Base-by-base conservation (phyloP, 1,284 basidiomycete species). In the Ceratobasidium sp. region DNA sequence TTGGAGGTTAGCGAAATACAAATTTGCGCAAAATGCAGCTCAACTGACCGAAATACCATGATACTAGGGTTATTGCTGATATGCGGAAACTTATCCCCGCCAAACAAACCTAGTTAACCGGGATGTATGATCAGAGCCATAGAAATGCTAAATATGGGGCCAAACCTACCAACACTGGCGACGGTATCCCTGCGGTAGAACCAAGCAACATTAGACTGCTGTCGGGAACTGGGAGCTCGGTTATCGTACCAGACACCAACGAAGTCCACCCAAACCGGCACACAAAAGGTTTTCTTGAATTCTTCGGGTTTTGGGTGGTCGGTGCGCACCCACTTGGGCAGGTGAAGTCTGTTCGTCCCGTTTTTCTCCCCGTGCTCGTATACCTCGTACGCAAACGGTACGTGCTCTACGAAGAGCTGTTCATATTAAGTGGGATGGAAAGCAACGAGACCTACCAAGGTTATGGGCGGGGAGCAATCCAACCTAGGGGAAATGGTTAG, bases 381-480 rank as follows among this genome's bases (percentile, higher is more conserved):
- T 4, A 62, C 40, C 32, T 71, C 47, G 40, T 73, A 73, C 12
- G 73, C 73, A 31, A 73, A 73, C n/a, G 65, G 57, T 1, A 73
- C 45, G 31, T 73, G 70, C 32, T 73, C 73, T 49, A 35, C 20
- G 22, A 40, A 68, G 15, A 15, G 20, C 20, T 32, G 3, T 3
- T 4, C 13, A 6, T 22, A 22, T 2, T 32, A 32, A 17, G 17
- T 34, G 17, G n/a, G 31, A 15, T 54, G 15, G 5, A 3, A 50
- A 13, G 32, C 2, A 32, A 32, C 12, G 31, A 7, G 20, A 47
- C 45, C 47, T 49, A 49, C 69, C 69, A 34, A 53, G 22, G 31
- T 68, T 68, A 38, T 68, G 64, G 12, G 6, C n/a, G 20, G 64
- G 64, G 5, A 68, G 64, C 27, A 67, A 40, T n/a, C 43, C 53